These are phyloP conservation scores for Phytophthora agathidicida DNA, from an alignment of 352 stramenopile species.

Conservation along the genomic window DNA sequence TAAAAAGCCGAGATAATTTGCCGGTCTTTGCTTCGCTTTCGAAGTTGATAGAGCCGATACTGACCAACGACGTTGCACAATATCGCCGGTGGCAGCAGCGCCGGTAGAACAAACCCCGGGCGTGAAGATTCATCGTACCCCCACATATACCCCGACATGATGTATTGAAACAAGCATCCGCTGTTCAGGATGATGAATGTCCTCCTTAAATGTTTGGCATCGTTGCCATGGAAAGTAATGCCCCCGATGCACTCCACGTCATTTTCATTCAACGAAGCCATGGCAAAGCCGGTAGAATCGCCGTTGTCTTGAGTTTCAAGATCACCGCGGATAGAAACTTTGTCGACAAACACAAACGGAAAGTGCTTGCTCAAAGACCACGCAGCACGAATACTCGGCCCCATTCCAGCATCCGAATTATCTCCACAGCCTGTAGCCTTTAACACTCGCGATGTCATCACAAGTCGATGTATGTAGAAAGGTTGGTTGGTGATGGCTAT, in stretches of 20 bases:
- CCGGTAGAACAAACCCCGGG: not conserved
- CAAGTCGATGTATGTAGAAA: slow-evolving; percentile 3
- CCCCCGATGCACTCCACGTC: not conserved
- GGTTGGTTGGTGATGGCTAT: slow-evolving; percentile 1
- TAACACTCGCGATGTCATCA: slow-evolving; percentile 1
- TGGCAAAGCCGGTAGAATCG: no score
- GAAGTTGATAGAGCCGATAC: slow-evolving; percentile 2
- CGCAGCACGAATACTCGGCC: not conserved
- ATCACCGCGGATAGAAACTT: not conserved
- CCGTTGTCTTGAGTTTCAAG: not conserved
- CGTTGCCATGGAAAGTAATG: not conserved
- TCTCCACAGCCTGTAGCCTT: not conserved
- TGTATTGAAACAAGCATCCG: slow-evolving; percentile 1
- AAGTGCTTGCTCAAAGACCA: not conserved
- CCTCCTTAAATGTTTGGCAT: not conserved
- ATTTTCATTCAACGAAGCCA: not conserved
- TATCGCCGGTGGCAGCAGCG: slow-evolving; percentile 9
- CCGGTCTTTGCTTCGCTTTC: not conserved
- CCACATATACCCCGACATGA: slow-evolving; percentile 11
- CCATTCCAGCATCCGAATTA: not conserved
- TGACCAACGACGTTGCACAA: slow-evolving; percentile 1
- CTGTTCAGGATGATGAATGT: slow-evolving; percentile 3
- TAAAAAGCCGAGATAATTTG: not conserved
- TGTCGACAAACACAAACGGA: not conserved
- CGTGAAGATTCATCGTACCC: slow-evolving; percentile 3